A percentile compares a stretch with the other conserved stretches of the same genome.
phyloP scores from a whole-genome alignment of 352 stramenopile species.

The Globisporangium takayamanum region DNA sequence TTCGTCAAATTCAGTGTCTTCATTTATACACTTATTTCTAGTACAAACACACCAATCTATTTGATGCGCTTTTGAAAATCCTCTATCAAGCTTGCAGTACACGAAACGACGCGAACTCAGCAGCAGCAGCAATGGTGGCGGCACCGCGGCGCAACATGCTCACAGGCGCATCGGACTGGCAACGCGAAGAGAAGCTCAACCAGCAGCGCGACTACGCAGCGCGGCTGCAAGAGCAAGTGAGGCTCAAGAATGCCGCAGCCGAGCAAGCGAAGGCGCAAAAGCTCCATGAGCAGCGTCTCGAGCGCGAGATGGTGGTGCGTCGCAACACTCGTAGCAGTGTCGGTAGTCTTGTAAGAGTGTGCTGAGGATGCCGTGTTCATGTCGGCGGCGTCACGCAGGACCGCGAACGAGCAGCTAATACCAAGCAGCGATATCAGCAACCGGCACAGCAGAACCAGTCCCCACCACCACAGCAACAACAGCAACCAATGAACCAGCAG shows the following conservation, averaged over 20 bases:
- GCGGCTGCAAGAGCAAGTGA: conserved; percentile 58
- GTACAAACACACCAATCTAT: background rate
- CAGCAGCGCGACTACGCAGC: conserved; percentile 64
- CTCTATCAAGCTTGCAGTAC: background rate
- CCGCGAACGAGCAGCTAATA: conserved; percentile 2
- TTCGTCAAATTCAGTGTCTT: too few species aligned
- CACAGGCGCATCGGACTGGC: conserved; percentile 28
- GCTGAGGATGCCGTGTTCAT: background rate
- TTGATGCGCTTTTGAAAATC: background rate
- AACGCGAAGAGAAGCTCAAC: conserved; percentile 41
- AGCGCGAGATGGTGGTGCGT: conserved; percentile 30
- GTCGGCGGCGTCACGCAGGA: conserved; percentile 9
- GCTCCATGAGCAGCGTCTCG: conserved; percentile 39
- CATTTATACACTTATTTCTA: background rate
- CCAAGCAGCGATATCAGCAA: conserved; percentile 6
- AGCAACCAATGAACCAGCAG: conserved; percentile 1
- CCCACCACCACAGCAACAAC: background rate
- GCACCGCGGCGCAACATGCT: conserved; percentile 29
- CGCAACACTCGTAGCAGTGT: background rate
- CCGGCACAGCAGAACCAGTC: background rate
- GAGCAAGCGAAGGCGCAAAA: conserved; percentile 36
- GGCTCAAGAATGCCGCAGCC: conserved; percentile 37
- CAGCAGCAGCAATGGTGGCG: conserved; percentile 2
- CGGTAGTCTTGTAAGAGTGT: background rate
- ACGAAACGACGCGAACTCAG: background rate